Evolutionary conservation across 75 land plant species (phyloP).

Genomic region (Cunninghamia lanceolata): DNA sequence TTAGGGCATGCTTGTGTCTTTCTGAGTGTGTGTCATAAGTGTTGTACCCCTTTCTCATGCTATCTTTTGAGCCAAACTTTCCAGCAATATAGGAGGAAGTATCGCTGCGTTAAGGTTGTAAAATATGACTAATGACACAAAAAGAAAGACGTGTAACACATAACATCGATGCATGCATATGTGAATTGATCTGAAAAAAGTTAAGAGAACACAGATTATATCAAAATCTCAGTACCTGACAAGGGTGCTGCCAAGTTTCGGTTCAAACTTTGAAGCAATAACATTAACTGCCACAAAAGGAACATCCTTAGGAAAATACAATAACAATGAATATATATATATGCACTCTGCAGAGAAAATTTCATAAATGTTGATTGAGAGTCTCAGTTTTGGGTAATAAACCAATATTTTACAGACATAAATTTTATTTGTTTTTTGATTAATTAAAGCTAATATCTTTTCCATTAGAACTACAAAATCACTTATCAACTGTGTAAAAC

Average conservation of each 20-base stretch:
- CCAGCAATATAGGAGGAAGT: neutral
- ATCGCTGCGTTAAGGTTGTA: neutral
- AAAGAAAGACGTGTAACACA: neutral
- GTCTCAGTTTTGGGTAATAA: neutral
- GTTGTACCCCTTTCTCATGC: neutral
- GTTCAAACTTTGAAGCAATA: conserved; percentile 62
- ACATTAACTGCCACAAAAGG: conserved; percentile 54
- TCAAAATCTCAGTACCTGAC: conserved; percentile 40
- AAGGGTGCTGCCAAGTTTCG: conserved; percentile 57
- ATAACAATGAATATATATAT: neutral
- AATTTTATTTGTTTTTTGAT: neutral
- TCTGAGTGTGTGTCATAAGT: neutral
- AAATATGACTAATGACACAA: neutral
- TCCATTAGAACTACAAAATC: neutral
- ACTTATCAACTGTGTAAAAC: neutral
- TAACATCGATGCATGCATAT: neutral
- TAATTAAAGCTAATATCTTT: neutral
- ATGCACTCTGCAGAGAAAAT: neutral
- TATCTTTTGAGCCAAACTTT: neutral
- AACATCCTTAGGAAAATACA: neutral
- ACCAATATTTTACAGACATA: neutral
- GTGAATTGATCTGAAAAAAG: neutral
- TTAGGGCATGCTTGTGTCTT: neutral
- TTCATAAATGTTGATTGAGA: neutral
- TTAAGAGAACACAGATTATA: neutral